These are phyloP conservation scores for Moelleriella libera DNA, from an alignment of 2,329 filamentous ascomycete species.

Conservation along the genomic window DNA sequence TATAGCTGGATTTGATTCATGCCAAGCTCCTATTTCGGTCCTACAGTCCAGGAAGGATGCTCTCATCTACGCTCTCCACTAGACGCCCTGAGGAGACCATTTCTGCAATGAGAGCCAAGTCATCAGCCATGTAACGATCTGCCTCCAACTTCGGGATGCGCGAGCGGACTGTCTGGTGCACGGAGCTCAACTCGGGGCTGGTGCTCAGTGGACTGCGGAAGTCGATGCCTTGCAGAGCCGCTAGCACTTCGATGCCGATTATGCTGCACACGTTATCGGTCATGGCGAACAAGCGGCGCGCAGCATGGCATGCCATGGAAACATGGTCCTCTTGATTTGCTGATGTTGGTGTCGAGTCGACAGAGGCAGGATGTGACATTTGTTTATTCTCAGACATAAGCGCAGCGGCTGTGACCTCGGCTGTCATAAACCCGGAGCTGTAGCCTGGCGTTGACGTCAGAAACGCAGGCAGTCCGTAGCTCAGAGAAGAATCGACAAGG, in stretches of 20 bases:
- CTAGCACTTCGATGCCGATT: neutral
- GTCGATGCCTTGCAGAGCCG: neutral
- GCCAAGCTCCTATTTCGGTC: neutral
- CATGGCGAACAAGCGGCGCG: neutral
- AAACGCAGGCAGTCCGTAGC: conserved; percentile 1
- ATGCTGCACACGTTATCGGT: neutral
- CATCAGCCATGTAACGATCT: conserved; percentile 1
- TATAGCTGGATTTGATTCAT: neutral
- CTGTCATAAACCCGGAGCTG: conserved; percentile 1
- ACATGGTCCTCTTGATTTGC: conserved; percentile 1
- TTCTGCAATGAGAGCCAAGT: neutral
- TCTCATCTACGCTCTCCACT: neutral
- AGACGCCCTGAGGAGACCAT: neutral
- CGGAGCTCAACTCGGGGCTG: neutral
- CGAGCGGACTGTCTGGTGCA: neutral
- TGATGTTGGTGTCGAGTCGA: neutral
- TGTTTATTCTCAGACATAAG: conserved; percentile 1
- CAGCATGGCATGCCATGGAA: neutral
- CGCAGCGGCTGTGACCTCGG: neutral
- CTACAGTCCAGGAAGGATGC: neutral
- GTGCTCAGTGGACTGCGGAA: neutral
- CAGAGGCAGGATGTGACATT: neutral
- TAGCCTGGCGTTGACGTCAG: neutral
- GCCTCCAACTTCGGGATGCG: neutral
- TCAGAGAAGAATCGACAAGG: neutral